Base-by-base conservation (phyloP, 176 grass and related monocot genomes). In the Metroxylon sagu region DNA sequence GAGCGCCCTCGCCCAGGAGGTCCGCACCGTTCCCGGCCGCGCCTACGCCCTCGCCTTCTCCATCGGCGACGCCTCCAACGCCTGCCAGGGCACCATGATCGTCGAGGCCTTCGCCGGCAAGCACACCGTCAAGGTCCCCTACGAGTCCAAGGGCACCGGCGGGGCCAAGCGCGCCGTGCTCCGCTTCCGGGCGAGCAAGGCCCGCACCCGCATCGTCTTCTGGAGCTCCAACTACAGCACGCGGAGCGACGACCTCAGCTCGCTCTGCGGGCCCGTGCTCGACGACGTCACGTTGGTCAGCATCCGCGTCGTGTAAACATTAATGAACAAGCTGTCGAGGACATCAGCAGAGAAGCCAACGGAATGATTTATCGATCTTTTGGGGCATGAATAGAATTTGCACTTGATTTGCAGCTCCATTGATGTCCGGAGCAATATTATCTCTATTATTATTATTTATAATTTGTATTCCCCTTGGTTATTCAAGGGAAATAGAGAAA, bases 261-360 rank as follows among this genome's bases (percentile, higher is more conserved):
- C 90, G 23, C 90, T 95, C 25, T 95, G 90, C 16, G 90, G 90
- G 28, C 90, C 90, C 1, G 85, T 95, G 50, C 54, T 95, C 19
- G 90, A 95, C 64, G 77, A 86, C 57, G 82, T 95, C 57, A 48
- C 68, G 19, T 75, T 95, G 57, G 79, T 95, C 51, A 95, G 85
- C 77, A 79, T 86, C 69, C 90, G 90, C 7, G 16, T 43, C 18
- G 18, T 26, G 74, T 1, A 71, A 75, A 64, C 35, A 10, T 43
- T 43, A 43, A 43, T 14, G 3, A 12, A 3, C 35, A 35, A 35
- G 31, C 31, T 10, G 8, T 23, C 21, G 31, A 7, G 31, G 2
- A 35, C 31, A 12, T 10, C 8, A 43, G 3, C 35, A 43, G 12
- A 3, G 8, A 43, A 43, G 35, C 35, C 35, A 35, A 35, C 6